Evolutionary conservation across 2,329 filamentous ascomycete genomes (phyloP), one percentile per base, ranked within the genome.

Genomic region (Xylariaceae sp.): DNA sequence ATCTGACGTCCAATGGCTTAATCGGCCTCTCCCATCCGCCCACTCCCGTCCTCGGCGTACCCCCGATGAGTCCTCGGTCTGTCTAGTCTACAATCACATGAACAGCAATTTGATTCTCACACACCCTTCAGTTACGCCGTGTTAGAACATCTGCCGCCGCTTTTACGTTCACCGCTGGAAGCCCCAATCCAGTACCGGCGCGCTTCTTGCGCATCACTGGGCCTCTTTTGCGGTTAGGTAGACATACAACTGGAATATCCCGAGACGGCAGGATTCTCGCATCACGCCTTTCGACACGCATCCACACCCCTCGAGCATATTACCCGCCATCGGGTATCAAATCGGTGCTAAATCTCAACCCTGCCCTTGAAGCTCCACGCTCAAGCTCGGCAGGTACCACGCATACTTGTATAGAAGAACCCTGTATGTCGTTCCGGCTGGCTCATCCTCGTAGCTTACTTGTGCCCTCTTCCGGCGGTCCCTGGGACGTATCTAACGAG

Each of bases 121-220:
- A 54, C 51, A 54, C 56, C 57, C 49, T 48, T 49, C 36, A 56
- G 34, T 54, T 44, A 46, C 49, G 51, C 44, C 50, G 53, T 51
- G 47, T 51, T 46, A 51, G 48, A 59, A 48, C 58, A 67, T 64
- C 62, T 40, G 50, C 66, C 67, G 65, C 65, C 63, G 64, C 64
- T 68, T 68, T 69, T 68, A 60, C 61, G 55, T 40, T 48, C 29
- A 40, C 8, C 60, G 55, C 56, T 57, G 61, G 30, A 12, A 52
- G 60, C 51, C 49, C 55, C 69, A 69, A 70, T 67, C 55, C 69
- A 69, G 71, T 67, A 65, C 69, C 67, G 68, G 60, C 70, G 69
- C 71, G 70, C 68, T 72, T 72, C 69, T 66, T 71, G 65, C 54
- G 51, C 60, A 56, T 55, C 50, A 30, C 53, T 48, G 53, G 51